These are phyloP conservation scores for Penicillium cinerascens DNA, from an alignment of 495 filamentous ascomycete genomes.

Conservation along the genomic window DNA sequence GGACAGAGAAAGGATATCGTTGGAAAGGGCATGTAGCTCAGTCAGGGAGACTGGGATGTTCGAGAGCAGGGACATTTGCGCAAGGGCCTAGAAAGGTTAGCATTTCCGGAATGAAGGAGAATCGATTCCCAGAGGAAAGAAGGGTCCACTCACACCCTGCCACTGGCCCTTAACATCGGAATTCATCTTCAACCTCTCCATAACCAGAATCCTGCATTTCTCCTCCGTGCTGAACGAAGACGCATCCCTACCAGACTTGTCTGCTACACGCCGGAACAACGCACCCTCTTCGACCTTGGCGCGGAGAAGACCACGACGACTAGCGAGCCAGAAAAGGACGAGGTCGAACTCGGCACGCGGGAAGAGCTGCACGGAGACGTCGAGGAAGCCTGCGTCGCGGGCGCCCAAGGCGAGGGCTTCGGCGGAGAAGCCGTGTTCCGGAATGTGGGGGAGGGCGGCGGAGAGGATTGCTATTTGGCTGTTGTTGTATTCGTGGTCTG, in stretches of 20 bases:
- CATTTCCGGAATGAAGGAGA: too few relatives aligned
- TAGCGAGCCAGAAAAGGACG: slow-evolving; percentile 76
- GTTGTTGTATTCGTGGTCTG: slow-evolving; percentile 56
- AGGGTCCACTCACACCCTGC: slow-evolving; percentile 81
- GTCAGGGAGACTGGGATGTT: slow-evolving; percentile 72
- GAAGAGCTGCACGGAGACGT: slow-evolving; percentile 78
- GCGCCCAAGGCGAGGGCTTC: slow-evolving; percentile 71
- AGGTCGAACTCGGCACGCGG: slow-evolving; percentile 76
- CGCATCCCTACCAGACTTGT: not conserved
- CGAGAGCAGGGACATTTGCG: slow-evolving; percentile 75
- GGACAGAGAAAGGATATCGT: slow-evolving; percentile 84
- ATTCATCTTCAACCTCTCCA: slow-evolving; percentile 74
- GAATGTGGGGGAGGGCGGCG: slow-evolving; percentile 74
- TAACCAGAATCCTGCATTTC: slow-evolving; percentile 60
- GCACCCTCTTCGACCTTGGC: slow-evolving; percentile 45
- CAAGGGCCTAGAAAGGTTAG: slow-evolving; percentile 62
- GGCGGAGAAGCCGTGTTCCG: slow-evolving; percentile 73
- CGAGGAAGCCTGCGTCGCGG: slow-evolving; percentile 77
- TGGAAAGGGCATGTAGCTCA: slow-evolving; percentile 75
- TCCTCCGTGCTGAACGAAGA: slow-evolving; percentile 39
- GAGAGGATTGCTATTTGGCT: slow-evolving; percentile 76
- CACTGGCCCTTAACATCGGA: slow-evolving; percentile 63
- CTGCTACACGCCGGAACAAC: slow-evolving; percentile 10
- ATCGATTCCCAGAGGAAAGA: not conserved
- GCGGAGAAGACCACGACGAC: slow-evolving; percentile 56